Conservation (phyloP, 208 protist species). For the Crithidia expoeki region DNA sequence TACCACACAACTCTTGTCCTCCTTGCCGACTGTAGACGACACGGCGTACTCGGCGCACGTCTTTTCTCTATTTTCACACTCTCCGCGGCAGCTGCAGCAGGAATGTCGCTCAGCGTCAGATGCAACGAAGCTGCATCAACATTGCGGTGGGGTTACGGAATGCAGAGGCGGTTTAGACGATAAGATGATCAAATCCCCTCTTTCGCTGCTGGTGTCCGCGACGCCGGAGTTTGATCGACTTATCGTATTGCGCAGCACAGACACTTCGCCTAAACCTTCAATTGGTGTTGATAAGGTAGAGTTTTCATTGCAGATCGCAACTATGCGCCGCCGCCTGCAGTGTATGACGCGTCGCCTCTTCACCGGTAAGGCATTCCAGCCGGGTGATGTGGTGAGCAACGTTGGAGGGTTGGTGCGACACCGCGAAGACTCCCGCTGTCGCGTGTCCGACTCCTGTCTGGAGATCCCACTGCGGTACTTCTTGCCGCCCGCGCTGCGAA, state of each 20-base stretch:
- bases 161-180: background rate
- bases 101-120: background rate
- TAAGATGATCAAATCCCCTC: slow-evolving; percentile 6
- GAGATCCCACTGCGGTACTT: slow-evolving; percentile 73
- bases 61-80: background rate
- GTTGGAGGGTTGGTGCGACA: slow-evolving; percentile 71
- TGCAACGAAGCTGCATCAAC: background rate
- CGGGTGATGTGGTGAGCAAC: slow-evolving; percentile 72
- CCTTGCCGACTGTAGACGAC: background rate
- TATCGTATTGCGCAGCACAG: slow-evolving; percentile 18
- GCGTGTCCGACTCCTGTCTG: slow-evolving; percentile 66
- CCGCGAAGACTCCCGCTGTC: slow-evolving; percentile 40
- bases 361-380: slow-evolving; percentile 68
- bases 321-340: slow-evolving; percentile 39
- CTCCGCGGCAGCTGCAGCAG: slow-evolving; percentile 9
- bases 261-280: background rate
- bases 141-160: background rate
- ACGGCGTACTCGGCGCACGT: background rate
- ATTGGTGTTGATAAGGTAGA: background rate
- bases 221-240: slow-evolving; percentile 42
- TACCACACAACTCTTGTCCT: background rate
- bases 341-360: slow-evolving; percentile 67
- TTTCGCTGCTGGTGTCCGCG: slow-evolving; percentile 16
- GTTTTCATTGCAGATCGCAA: slow-evolving; percentile 21
- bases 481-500: slow-evolving; percentile 44